Conservation (phyloP, 352 stramenopile genomes). For the Pythium grandisporangium region DNA sequence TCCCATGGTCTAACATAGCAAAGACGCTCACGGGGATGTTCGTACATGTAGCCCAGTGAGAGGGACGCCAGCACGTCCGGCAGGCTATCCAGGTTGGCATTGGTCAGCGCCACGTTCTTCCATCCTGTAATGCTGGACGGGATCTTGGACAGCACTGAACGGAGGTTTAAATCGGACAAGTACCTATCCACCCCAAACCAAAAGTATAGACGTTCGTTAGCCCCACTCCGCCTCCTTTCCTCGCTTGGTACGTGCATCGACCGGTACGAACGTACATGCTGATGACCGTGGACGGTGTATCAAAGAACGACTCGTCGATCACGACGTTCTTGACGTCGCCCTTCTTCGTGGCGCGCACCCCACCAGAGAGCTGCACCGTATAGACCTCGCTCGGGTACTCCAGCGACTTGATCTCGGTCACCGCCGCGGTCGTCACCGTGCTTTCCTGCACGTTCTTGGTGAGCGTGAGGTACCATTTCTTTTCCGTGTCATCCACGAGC, state of each 20-base stretch:
- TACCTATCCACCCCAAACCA: constrained; percentile 26
- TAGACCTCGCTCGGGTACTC: constrained; percentile 16
- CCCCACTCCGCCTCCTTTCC: no score
- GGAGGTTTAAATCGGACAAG: constrained; percentile 20
- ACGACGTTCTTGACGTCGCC: constrained; percentile 30
- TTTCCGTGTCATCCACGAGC: constrained; percentile 21
- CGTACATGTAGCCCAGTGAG: constrained; percentile 16
- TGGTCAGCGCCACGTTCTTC: constrained; percentile 23
- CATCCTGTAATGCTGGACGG: constrained; percentile 6
- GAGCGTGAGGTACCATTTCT: constrained; percentile 24
- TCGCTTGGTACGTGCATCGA: neutral
- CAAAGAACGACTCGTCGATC: constrained; percentile 46
- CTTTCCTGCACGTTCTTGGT: constrained; percentile 13
- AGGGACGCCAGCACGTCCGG: constrained; percentile 25
- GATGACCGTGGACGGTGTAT: constrained; percentile 17
- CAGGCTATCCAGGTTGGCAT: constrained; percentile 34
- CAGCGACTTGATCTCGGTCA: constrained; percentile 36
- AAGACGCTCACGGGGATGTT: no score
- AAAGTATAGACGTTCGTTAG: constrained; percentile 9
- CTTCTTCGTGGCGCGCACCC: constrained; percentile 23
- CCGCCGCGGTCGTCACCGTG: constrained; percentile 26
- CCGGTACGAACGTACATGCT: constrained; percentile 7
- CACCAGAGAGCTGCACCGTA: constrained; percentile 14
- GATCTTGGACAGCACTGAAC: no score
- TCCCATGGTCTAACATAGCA: no score